A percentile compares a stretch with the other conserved stretches of the same genome.
Evolutionary conservation across 1,139 yeast genomes (phyloP).

Genomic region (Yarrowia galli): DNA sequence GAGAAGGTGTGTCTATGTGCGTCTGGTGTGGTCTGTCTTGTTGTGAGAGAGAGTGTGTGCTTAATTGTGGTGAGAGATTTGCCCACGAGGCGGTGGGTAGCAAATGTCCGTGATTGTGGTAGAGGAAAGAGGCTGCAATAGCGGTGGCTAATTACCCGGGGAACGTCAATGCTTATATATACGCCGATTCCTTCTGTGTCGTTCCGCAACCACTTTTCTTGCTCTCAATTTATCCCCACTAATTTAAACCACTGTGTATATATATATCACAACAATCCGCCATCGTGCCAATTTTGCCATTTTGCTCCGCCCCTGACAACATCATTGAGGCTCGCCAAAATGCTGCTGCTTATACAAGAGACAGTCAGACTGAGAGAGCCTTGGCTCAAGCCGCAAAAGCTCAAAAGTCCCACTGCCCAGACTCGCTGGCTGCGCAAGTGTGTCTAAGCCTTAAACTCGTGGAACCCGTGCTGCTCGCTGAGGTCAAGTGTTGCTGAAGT

Average conservation of each 20-base stretch:
- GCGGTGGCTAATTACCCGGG: too few relatives aligned
- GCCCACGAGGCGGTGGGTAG: conserved; percentile 14
- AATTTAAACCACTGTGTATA: not conserved
- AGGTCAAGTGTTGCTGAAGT: too few relatives aligned
- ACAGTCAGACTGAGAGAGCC: too few relatives aligned
- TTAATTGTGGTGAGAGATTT: conserved; percentile 30
- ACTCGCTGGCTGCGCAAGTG: not conserved
- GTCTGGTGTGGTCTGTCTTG: too few relatives aligned
- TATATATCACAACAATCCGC: not conserved
- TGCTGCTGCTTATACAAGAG: too few relatives aligned
- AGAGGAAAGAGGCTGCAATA: too few relatives aligned
- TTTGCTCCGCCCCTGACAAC: conserved; percentile 21
- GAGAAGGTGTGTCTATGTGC: not conserved
- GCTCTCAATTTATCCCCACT: conserved; percentile 16
- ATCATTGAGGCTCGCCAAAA: not conserved
- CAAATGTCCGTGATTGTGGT: too few relatives aligned
- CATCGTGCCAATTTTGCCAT: too few relatives aligned
- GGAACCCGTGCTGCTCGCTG: too few relatives aligned
- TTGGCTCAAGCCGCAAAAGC: too few relatives aligned
- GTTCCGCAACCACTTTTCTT: not conserved
- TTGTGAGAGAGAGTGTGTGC: too few relatives aligned
- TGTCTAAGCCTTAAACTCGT: not conserved
- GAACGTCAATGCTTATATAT: not conserved
- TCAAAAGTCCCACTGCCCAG: not conserved
- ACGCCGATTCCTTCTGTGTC: not conserved